phyloP scores from a whole-genome alignment of 306 rosid genomes.

The Prunus davidiana region DNA sequence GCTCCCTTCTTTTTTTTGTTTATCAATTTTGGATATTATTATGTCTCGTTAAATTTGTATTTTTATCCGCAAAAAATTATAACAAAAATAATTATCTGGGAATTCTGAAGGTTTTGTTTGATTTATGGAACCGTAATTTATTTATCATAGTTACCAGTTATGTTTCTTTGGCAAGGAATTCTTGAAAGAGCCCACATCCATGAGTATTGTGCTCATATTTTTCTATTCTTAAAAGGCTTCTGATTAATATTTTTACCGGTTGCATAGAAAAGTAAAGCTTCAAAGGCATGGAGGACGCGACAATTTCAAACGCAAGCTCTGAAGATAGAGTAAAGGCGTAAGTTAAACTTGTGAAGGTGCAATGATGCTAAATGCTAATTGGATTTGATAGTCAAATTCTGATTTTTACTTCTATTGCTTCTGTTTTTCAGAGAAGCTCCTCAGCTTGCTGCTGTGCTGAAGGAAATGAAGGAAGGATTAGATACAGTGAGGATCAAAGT shows the following conservation, averaged over 20 bases:
- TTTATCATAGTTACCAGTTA: too few species aligned
- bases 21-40: too few species aligned
- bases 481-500: constrained; percentile 58
- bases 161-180: too few species aligned
- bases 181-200: too few species aligned
- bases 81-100: too few species aligned
- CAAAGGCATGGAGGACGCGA: not conserved
- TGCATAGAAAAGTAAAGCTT: not conserved
- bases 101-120: too few species aligned
- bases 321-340: not conserved
- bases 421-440: constrained; percentile 48
- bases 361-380: not conserved
- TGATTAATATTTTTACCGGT: not conserved
- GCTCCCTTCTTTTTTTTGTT: too few species aligned
- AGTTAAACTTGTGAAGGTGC: not conserved
- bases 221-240: not conserved
- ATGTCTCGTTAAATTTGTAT: too few species aligned
- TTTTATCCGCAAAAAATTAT: too few species aligned
- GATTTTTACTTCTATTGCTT: not conserved
- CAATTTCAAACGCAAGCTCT: not conserved
- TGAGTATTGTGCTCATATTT: not conserved
- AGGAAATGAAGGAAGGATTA: constrained; percentile 84
- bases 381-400: not conserved
- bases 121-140: too few species aligned
- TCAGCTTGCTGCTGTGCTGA: constrained; percentile 57